Evolutionary conservation across 2,329 filamentous ascomycete species (phyloP), one percentile per base, ranked within the genome.

Genomic region (Talaromyces sp.): DNA sequence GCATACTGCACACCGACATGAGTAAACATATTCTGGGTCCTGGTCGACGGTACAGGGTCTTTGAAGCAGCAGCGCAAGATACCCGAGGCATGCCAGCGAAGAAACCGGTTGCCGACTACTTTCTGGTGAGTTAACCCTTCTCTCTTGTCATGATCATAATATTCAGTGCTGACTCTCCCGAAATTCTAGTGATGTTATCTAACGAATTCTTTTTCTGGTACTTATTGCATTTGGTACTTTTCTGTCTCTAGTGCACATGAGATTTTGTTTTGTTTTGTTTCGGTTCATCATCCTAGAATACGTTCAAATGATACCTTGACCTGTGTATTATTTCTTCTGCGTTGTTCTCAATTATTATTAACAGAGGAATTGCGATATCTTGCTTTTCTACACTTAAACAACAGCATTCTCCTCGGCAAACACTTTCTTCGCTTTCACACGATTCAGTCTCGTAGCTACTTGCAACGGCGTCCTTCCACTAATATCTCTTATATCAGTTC

Each of bases 71-170:
- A 56, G 92, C 94, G 54, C 94, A 99, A 77, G 94, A 97, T 73
- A 91, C 89, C 1, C 83, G 94, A 66, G 94, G 94, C 4, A 99
- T 99, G 94, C 94, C 94, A 60, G 94, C 94, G 2, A 99, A 99
- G 83, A 97, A 97, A 75, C 94, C 94, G 2, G 91, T 96, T 55
- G 91, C 91, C 13, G 93, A 97, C 76, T 99, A 97, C 78, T 99
- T 99, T 74, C 78, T 99, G 75, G 75, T 78, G 63, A 68, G 71
- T 31, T 21, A 19, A 13, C 25, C 22, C 9, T 17, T 33, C 10
- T 54, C 10, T 39, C 1, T n/a, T 33, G 1, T 5, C 22, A 5
- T n/a, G 21, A 25, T 25, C 5, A 45, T n/a, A 7, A 10, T 25
- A 19, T 13, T 19, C n/a, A 48, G 5, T 21, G 10, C 45, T 48